Evolutionary conservation across 352 stramenopile genomes (phyloP).

Genomic region (Phytophthora ramorum): DNA sequence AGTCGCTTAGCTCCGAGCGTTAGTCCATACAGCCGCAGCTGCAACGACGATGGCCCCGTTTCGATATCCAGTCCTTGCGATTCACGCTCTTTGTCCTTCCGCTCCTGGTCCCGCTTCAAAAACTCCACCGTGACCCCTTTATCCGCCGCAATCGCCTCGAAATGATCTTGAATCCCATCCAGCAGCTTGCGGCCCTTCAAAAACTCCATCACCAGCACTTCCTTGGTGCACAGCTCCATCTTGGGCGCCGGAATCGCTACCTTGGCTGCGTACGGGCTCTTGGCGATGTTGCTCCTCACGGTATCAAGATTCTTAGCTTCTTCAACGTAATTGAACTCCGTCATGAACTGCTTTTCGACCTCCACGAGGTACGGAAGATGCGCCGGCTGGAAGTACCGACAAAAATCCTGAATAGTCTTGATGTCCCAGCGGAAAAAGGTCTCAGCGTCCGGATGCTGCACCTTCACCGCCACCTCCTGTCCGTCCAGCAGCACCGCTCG

Average conservation of each 20-base stretch:
- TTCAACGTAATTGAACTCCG: slow-evolving; percentile 96
- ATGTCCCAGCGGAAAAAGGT: slow-evolving; percentile 96
- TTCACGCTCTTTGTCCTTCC: slow-evolving; percentile 71
- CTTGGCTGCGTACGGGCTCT: slow-evolving; percentile 68
- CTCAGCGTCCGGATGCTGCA: slow-evolving; percentile 96
- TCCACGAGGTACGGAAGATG: slow-evolving; percentile 94
- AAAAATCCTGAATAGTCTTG: slow-evolving; percentile 96
- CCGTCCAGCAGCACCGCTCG: slow-evolving; percentile 74
- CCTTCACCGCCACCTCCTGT: slow-evolving; percentile 87
- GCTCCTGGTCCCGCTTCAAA: slow-evolving; percentile 81
- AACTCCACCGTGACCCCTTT: slow-evolving; percentile 87
- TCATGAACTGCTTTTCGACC: slow-evolving; percentile 98
- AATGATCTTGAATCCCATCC: slow-evolving; percentile 91
- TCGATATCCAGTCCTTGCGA: slow-evolving; percentile 76
- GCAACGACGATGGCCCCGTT: slow-evolving; percentile 61
- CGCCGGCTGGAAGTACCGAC: slow-evolving; percentile 93
- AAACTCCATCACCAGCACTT: slow-evolving; percentile 97
- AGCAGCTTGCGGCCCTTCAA: slow-evolving; percentile 88
- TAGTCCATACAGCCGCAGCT: slow-evolving; percentile 61
- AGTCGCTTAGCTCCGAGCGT: slow-evolving; percentile 54
- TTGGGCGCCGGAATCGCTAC: slow-evolving; percentile 89
- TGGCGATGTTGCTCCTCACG: slow-evolving; percentile 91
- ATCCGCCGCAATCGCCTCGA: slow-evolving; percentile 87
- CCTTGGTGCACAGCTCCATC: slow-evolving; percentile 92
- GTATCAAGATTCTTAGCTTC: slow-evolving; percentile 92